Evolutionary conservation across 2,329 filamentous ascomycete genomes (phyloP).

Genomic region (Phialophora macrospora): DNA sequence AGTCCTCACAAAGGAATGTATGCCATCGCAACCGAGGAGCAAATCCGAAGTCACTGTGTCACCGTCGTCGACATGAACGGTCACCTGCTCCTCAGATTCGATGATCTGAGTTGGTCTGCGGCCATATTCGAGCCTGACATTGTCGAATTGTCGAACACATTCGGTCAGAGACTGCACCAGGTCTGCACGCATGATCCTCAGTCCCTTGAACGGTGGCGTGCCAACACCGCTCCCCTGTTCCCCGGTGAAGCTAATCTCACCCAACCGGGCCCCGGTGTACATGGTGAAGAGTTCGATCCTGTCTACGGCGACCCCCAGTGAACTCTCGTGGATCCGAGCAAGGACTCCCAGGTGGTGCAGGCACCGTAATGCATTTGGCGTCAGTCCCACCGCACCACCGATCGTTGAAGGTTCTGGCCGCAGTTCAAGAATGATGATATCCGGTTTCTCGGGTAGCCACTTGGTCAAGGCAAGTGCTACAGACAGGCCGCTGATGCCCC

Average conservation of each 20-base stretch:
- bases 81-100: slow-evolving; percentile 37
- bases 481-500: slow-evolving; percentile 28
- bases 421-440: slow-evolving; percentile 41
- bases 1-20: slow-evolving; percentile 36
- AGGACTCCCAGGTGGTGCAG: slow-evolving; percentile 58
- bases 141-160: slow-evolving; percentile 32
- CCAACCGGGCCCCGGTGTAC: slow-evolving; percentile 40
- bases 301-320: slow-evolving; percentile 57
- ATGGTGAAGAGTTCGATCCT: slow-evolving; percentile 54
- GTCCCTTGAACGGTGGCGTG: slow-evolving; percentile 41
- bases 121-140: slow-evolving; percentile 41
- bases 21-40: slow-evolving; percentile 40
- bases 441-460: slow-evolving; percentile 21
- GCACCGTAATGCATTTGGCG: slow-evolving; percentile 62
- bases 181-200: slow-evolving; percentile 42
- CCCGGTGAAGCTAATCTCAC: slow-evolving; percentile 24
- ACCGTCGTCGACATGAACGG: slow-evolving; percentile 42
- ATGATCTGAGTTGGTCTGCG: slow-evolving; percentile 38
- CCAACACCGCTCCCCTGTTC: slow-evolving; percentile 25
- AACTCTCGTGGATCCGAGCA: slow-evolving; percentile 50
- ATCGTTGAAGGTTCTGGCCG: slow-evolving; percentile 42
- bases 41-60: slow-evolving; percentile 33
- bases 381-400: slow-evolving; percentile 63
- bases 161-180: slow-evolving; percentile 41
- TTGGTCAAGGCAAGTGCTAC: slow-evolving; percentile 25